Evolutionary conservation across 177 flowering plant species (phyloP), one percentile per base, ranked within the genome.

Genomic region (Vitis hybrid): DNA sequence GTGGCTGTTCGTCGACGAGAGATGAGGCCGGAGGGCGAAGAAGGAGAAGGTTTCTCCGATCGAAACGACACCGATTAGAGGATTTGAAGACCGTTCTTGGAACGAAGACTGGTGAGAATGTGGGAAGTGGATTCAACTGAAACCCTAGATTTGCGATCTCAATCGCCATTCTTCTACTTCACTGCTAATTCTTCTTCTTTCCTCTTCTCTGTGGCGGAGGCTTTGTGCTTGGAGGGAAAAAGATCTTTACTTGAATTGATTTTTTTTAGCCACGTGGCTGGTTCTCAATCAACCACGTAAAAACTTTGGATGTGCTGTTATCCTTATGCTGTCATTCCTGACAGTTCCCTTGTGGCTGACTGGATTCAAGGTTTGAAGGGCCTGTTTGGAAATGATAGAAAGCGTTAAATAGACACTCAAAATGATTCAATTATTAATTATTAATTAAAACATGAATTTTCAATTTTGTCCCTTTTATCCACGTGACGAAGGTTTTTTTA

Each of bases 1-100:
- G 65, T 21, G 66, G 69, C 20, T 72, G 83, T 62, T 85, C 77
- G 11, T 80, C 82, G 9, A 82, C 81, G 4, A 83, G 60, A 2
- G 90, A 83, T 14, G 84, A 71, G 4, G 81, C 71, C 20, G 68
- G 32, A 32, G 61, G 67, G 11, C 58, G 41, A 32, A 32, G 41
- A 32, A 32, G 41, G 41, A 32, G 24, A 50, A n/a, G 17, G n/a
- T 64, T 71, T 55, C 70, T 46, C 12, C 59, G 55, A 20, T 2
- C 53, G 50, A 63, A 30, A 69, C 2, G 4, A 4, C 3, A 11
- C n/a, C 21, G n/a, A 58, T 53, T n/a, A n/a, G 51, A 35, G 13
- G 13, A n/a, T 62, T 48, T 32, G 58, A 32, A 17, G 58, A 21
- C 27, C 46, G 46, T 55, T 67, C 70, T 15, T 20, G 57, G 35